Base-by-base conservation (phyloP, 257 asterid species). In the Cruciata laevipes region DNA sequence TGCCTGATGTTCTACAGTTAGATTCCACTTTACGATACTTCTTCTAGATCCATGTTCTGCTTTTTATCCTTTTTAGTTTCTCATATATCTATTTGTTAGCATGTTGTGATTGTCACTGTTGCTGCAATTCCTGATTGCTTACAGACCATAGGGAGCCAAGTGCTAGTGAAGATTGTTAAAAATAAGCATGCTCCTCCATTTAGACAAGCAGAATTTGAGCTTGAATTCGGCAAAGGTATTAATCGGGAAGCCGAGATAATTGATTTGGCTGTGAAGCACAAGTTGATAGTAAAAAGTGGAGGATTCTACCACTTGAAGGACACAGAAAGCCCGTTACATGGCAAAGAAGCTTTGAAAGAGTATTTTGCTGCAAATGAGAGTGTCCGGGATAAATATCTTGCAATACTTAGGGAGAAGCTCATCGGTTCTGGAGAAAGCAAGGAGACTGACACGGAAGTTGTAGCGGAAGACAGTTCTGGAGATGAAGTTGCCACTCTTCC, bases 101-200 rank as follows among this genome's bases (percentile, higher is more conserved):
- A 47, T 47, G 55, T 47, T 47, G n/a, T 63, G 65, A 14, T 20
- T 51, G n/a, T 42, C 14, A 6, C 35, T 44, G 10, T 57, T 55
- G 25, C 27, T 24, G 30, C 12, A 7, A 56, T 13, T 35, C 27
- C 1, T 27, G 20, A 65, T 47, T 67, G 20, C 65, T 30, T 66
- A 79, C 84, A 89, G 98, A 72, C 87, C n/a, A 53, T 82, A 65
- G 98, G 96, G 73, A 92, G 87, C 83, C 89, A 82, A 83, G 90
- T 92, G 31, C n/a, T 69, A 2, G 97, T 89, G 70, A 92, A 92
- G 89, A 87, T 92, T 53, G 93, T 92, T 55, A 92, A 92, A 83
- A 92, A 89, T 84, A 92, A 92, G 78, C 98, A 87, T 30, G 97
- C 98, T 1, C 95, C 97, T 77, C 98, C 98, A 24, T 89, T 89